Base-by-base conservation (phyloP, 768 basidiomycete genomes). In the Calocybe cyanea region DNA sequence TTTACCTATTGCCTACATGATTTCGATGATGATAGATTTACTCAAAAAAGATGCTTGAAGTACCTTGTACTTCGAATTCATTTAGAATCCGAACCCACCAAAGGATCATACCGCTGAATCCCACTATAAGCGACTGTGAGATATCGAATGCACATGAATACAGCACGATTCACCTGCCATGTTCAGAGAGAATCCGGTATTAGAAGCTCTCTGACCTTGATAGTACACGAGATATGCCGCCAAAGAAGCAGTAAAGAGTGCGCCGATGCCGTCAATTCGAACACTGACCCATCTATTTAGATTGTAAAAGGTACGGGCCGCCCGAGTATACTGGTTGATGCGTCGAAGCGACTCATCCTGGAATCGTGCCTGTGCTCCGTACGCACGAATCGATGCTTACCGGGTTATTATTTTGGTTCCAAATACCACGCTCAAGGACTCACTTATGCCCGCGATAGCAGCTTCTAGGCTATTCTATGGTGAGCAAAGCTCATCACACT, bases 331-430 rank as follows among this genome's bases (percentile, higher is more conserved):
- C 17, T 67, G 65, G 57, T 87, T 77, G 35, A 85, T 78, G 7
- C 78, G 70, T 31, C 66, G 62, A 35, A 75, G 58, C 5, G 75
- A 72, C 49, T 76, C 68, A 31, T 48, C 44, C 50, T 58, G 72
- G 65, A 73, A 82, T 2, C 61, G 46, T 20, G 66, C 60, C 62
- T 84, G 72, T 5, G 77, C 80, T 3, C 78, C 77, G 57, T 81
- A 88, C 0, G 85, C 85, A 18, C 84, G 72, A 45, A 88, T 80
- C 7, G 82, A 75, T 15, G 63, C 76, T 76, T 6, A 40, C 19
- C 11, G 11, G 33, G 25, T 13, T 24, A 4, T 28, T 34, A 24
- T 33, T 52, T 37, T 13, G 25, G 7, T 37, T 34, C 31, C 25
- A 9, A 34, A 15, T 11, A 17, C 39, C 23, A 24, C 13, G 20